Base-by-base conservation (phyloP, 1,284 basidiomycete species). In the Pseudozyma thailandica region DNA sequence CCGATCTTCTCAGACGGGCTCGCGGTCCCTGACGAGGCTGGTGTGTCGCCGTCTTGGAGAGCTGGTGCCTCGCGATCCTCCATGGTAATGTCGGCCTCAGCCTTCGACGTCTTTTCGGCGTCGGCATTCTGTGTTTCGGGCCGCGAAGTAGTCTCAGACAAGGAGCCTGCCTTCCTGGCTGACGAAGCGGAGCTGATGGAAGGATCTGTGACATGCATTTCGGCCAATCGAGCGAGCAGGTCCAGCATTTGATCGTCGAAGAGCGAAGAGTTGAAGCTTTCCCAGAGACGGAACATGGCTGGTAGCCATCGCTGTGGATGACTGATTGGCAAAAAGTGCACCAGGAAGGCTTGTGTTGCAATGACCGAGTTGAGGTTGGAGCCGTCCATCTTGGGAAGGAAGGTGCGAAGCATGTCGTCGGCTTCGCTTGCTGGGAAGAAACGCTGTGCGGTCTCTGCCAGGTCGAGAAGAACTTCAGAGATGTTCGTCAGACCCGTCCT, bases 381-480 rank as follows among this genome's bases (percentile, higher is more conserved):
- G 30, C 90, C 90, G 77, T 93, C 91, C 64, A 94, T 86, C 61
- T 86, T 85, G 8, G 91, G 92, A 15, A 92, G 72, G 76, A 93
- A 90, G 2, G 87, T 87, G 27, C 88, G 86, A 25, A 98, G 89
- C 92, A 98, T 98, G 70, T 92, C 91, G 72, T 92, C 89, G 44
- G 91, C 91, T 47, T 93, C 91, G 50, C 89, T 88, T 9, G 94
- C 91, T 74, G 94, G 90, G 84, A 94, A 98, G 87, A 97, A 97
- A 42, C 91, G 87, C 72, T 91, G 90, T 37, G 89, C 87, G 72
- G 87, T 87, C 72, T 93, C 90, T 31, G 93, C 91, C 62, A 97
- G 87, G 80, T 91, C 92, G 25, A 93, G 90, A 86, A 93, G 90
- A 64, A 88, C 90, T 86, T 88, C 90, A n/a, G 90, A 88, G 21